Conservation (phyloP, 345 rosid genomes). For the Citrus reticulata region DNA sequence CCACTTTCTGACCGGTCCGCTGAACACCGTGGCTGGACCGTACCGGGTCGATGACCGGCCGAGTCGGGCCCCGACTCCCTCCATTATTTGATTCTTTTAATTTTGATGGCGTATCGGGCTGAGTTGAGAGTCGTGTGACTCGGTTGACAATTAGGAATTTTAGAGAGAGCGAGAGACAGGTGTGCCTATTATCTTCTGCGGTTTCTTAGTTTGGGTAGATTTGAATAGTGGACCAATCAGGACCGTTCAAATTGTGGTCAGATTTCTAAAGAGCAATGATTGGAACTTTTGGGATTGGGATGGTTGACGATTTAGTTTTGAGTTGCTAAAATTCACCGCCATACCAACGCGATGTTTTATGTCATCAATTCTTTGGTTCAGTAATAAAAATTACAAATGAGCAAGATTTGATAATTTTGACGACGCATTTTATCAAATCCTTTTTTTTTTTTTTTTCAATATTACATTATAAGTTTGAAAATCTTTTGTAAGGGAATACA, state of each 20-base stretch:
- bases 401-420: background rate
- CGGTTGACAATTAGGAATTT: background rate
- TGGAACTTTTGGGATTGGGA: background rate
- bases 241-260: background rate
- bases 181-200: constrained; percentile 6
- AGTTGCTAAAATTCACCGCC: background rate
- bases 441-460: too few relatives aligned
- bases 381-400: background rate
- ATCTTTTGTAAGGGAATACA: background rate
- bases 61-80: constrained; percentile 94
- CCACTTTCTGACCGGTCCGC: constrained; percentile 96
- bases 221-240: background rate
- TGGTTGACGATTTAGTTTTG: background rate
- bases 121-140: background rate
- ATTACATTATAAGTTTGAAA: background rate
- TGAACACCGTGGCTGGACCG: constrained; percentile 94
- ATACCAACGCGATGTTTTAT: too few relatives aligned
- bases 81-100: constrained; percentile 45
- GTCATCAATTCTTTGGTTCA: too few relatives aligned
- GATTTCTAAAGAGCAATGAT: background rate
- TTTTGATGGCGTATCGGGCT: background rate
- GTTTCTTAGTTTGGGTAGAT: background rate
- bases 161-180: constrained; percentile 2
- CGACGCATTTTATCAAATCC: too few relatives aligned
- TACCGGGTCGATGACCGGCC: constrained; percentile 98